These are phyloP conservation scores for Sporothrix protearum DNA, from an alignment of 2,329 filamentous ascomycete genomes.

Conservation along the genomic window DNA sequence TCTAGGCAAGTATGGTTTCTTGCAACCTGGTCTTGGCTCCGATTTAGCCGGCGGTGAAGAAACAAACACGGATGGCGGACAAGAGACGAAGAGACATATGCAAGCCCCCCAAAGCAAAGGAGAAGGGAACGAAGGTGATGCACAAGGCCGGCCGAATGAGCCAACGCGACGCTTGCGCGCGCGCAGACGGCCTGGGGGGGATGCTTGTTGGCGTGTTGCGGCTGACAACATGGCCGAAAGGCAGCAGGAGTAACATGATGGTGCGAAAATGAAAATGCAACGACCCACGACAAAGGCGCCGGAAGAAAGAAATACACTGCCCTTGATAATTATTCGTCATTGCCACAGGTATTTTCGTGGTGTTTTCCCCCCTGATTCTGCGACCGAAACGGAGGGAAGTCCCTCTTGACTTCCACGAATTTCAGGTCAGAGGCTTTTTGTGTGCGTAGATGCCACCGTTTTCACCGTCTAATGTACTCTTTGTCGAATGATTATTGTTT, in stretches of 20 bases:
- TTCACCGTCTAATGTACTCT: too few relatives aligned
- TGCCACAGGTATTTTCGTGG: too few relatives aligned
- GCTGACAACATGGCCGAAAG: slow-evolving; percentile 6
- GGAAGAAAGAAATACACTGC: neutral
- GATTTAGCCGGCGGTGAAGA: slow-evolving; percentile 5
- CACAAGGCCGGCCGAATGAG: neutral
- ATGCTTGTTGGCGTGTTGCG: neutral
- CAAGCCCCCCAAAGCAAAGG: neutral
- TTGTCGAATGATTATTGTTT: too few relatives aligned
- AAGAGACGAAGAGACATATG: neutral
- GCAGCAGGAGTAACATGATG: neutral
- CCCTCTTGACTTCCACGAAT: too few relatives aligned
- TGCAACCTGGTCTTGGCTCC: neutral
- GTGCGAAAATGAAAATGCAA: slow-evolving; percentile 13
- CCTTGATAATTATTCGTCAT: too few relatives aligned
- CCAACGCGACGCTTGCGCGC: neutral
- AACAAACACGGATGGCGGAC: neutral
- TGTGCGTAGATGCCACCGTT: too few relatives aligned
- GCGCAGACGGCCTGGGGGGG: neutral
- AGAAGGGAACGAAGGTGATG: neutral
- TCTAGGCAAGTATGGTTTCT: neutral
- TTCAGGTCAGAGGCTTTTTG: too few relatives aligned
- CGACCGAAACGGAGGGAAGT: too few relatives aligned
- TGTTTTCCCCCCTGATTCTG: too few relatives aligned
- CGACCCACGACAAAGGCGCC: neutral